These are phyloP conservation scores for Closterium sp. DNA, from an alignment of 139 green algal species.

Conservation along the genomic window DNA sequence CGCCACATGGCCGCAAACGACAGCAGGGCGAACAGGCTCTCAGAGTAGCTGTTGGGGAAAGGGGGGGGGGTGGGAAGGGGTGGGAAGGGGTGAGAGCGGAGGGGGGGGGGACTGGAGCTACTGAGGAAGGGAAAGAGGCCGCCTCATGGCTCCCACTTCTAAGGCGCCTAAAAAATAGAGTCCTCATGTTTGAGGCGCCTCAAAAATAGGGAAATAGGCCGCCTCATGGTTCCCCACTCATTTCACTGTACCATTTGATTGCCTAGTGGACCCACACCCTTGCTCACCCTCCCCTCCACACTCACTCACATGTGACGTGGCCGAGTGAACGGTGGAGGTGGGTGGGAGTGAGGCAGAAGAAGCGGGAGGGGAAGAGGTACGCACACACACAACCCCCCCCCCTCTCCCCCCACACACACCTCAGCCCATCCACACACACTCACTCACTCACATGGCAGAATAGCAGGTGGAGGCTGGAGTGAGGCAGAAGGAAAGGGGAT, in stretches of 20 bases:
- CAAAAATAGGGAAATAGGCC: too few relatives aligned
- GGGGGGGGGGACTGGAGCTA: background rate
- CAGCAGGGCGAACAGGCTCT: slow-evolving; percentile 70
- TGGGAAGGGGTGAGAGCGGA: background rate
- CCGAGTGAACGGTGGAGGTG: background rate
- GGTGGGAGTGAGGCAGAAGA: background rate
- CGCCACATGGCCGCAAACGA: slow-evolving; percentile 64
- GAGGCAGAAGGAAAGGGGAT: background rate
- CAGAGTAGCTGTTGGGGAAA: slow-evolving; percentile 68
- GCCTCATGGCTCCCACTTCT: background rate
- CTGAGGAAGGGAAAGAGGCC: background rate
- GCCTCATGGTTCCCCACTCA: background rate
- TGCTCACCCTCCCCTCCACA: background rate
- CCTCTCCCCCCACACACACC: background rate
- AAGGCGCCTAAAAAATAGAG: too few relatives aligned
- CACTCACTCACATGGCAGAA: background rate
- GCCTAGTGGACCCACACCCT: background rate
- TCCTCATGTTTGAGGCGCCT: too few relatives aligned
- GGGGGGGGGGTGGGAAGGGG: too few relatives aligned
- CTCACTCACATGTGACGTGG: background rate
- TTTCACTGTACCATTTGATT: too few relatives aligned
- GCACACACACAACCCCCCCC: background rate
- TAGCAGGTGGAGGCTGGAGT: too few relatives aligned
- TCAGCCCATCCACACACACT: background rate
- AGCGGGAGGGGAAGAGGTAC: background rate